These are phyloP conservation scores for Nepenthes alata DNA, from an alignment of 179 eudicot genomes.

Conservation along the genomic window DNA sequence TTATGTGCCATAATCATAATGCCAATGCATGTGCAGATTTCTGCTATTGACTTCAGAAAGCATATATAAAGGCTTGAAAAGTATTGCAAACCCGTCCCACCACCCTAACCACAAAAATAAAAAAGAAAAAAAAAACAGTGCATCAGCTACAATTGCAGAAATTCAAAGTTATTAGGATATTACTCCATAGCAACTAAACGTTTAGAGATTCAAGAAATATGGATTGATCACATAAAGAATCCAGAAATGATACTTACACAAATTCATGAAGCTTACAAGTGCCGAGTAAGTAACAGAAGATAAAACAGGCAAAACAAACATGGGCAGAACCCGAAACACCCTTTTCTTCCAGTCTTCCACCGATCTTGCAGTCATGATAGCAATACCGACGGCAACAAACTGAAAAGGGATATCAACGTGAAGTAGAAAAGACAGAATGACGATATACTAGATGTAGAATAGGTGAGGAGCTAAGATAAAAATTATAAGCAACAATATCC, in stretches of 20 bases:
- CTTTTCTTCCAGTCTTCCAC: constrained; percentile 62
- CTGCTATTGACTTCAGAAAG: too few species aligned
- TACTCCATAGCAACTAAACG: too few species aligned
- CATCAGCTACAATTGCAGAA: too few species aligned
- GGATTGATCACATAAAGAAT: too few species aligned
- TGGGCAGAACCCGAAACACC: constrained; percentile 63
- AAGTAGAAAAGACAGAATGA: not conserved
- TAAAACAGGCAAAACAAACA: constrained; percentile 62
- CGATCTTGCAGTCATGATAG: constrained; percentile 53
- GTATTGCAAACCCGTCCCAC: too few species aligned
- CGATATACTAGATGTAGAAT: not conserved
- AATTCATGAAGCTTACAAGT: constrained; percentile 33
- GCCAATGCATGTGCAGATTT: too few species aligned
- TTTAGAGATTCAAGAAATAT: too few species aligned
- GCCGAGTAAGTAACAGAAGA: constrained; percentile 38
- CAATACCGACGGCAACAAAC: constrained; percentile 63
- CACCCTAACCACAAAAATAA: too few species aligned
- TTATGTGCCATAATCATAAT: too few species aligned
- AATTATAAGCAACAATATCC: not conserved
- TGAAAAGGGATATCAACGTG: constrained; percentile 11
- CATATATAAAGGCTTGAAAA: too few species aligned
- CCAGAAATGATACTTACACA: constrained; percentile 39
- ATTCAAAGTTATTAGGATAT: too few species aligned
- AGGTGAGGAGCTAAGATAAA: not conserved
- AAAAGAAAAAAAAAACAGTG: not conserved